Base-by-base conservation (phyloP, 2,329 filamentous ascomycete species). In the Stemphylium vesicarium region DNA sequence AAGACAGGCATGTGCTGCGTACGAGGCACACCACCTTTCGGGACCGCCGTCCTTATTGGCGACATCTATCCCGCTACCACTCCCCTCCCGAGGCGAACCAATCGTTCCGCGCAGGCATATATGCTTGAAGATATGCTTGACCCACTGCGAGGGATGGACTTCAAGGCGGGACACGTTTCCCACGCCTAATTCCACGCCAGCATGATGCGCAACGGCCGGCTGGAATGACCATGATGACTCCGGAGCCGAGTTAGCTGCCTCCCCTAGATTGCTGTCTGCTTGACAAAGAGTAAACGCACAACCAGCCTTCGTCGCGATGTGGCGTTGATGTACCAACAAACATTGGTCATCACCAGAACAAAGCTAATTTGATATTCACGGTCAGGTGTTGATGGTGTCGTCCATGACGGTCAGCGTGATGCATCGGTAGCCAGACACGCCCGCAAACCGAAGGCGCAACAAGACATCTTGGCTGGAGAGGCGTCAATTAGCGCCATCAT, bases 1-100 rank as follows among this genome's bases (percentile, higher is more conserved):
- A 26, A 45, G 46, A 57, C 56, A 61, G 45, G 50, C 66, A 66
- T 64, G 63, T 66, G 60, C 48, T 59, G 62, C 59, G 50, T 45
- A 53, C 33, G 59, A 53, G 55, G 48, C 39, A 47, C 36, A 59
- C 52, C 38, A 57, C 47, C 54, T 36, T 22, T 48, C 37, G 53
- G 54, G 50, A 46, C 38, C 18, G 42, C 55, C 42, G 32, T 49
- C 20, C 53, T 50, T 49, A 65, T 66, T 65, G 61, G 56, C 53
- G 41, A 58, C 57, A 32, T 45, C 51, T 26, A 36, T 41, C 56
- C 60, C 54, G 59, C 52, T 44, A 47, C 41, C 50, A 44, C 49
- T 53, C 55, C 55, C 51, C 56, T 29, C 61, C 18, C 64, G 22
- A 42, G 16, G 36, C 35, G 38, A 46, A 15, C 70, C 65, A 73